phyloP scores from a whole-genome alignment of 352 stramenopile species.

The Hyaloperonospora arabidopsidis region DNA sequence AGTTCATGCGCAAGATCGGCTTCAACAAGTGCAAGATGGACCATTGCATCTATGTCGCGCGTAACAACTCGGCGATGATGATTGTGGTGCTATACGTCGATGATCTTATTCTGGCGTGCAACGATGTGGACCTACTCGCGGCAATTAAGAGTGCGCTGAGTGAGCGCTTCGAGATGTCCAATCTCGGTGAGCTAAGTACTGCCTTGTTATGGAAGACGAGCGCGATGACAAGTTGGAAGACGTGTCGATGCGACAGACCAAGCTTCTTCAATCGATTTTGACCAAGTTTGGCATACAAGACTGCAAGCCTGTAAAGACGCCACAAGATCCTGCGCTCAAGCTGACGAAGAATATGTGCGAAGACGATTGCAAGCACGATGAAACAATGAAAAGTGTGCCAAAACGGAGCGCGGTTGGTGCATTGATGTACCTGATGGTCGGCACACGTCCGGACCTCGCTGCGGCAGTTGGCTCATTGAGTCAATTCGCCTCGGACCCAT shows the following conservation, averaged over 20 bases:
- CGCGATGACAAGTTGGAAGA: not conserved
- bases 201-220: not conserved
- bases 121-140: not conserved
- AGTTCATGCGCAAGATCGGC: not conserved
- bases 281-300: not conserved
- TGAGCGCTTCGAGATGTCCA: not conserved
- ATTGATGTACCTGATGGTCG: constrained; percentile 18
- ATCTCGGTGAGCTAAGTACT: not conserved
- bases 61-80: constrained; percentile 8
- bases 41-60: constrained; percentile 4
- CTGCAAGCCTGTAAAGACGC: not conserved
- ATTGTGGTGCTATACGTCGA: constrained; percentile 10
- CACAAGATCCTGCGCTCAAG: not conserved
- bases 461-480: not conserved
- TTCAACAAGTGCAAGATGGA: not conserved
- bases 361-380: not conserved
- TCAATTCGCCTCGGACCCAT: not conserved
- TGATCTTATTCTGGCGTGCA: constrained; percentile 8
- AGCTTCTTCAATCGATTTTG: not conserved
- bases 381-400: constrained; percentile 13
- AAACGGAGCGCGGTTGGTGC: constrained; percentile 15
- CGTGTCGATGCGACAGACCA: not conserved
- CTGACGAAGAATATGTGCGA: not conserved
- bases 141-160: not conserved
- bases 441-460: constrained; percentile 10